These are phyloP conservation scores for Leishmania lainsoni DNA, from an alignment of 208 protist species.

Conservation along the genomic window DNA sequence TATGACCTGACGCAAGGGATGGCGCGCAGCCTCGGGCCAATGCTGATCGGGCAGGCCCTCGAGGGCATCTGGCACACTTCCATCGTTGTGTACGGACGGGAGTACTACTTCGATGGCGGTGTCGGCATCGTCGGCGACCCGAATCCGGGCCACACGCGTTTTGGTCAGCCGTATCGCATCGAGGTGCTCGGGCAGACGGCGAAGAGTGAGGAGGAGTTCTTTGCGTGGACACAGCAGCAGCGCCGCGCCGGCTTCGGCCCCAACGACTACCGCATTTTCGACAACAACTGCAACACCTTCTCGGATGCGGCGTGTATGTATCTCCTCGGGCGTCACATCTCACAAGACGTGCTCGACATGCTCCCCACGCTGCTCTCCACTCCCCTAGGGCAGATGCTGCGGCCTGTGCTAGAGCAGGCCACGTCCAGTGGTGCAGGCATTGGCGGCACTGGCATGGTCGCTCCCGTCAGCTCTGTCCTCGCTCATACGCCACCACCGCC, in stretches of 20 bases:
- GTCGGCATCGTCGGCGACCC: constrained; percentile 61
- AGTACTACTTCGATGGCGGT: constrained; percentile 94
- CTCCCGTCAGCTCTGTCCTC: neutral
- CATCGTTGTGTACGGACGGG: constrained; percentile 90
- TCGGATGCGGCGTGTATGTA: constrained; percentile 80
- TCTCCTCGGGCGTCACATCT: constrained; percentile 68
- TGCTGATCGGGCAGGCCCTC: constrained; percentile 85
- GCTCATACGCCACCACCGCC: neutral
- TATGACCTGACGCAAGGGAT: constrained; percentile 95
- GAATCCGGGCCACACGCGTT: constrained; percentile 72
- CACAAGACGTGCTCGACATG: constrained; percentile 76
- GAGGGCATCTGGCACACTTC: constrained; percentile 95
- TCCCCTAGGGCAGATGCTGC: constrained; percentile 81
- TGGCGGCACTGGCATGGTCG: neutral
- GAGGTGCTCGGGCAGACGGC: constrained; percentile 63
- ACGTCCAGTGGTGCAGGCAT: constrained; percentile 26
- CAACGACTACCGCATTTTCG: constrained; percentile 87
- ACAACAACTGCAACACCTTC: constrained; percentile 96
- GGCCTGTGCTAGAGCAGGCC: constrained; percentile 77
- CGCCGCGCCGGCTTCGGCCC: constrained; percentile 51
- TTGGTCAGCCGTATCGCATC: constrained; percentile 67
- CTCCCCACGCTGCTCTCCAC: constrained; percentile 75
- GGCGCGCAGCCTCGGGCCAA: constrained; percentile 65
- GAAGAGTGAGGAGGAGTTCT: constrained; percentile 64
- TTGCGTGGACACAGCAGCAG: constrained; percentile 49